A percentile compares a stretch with the other conserved stretches of the same genome.
Conservation (phyloP, 2,329 filamentous ascomycete genomes). For the Cladosporium phlei region DNA sequence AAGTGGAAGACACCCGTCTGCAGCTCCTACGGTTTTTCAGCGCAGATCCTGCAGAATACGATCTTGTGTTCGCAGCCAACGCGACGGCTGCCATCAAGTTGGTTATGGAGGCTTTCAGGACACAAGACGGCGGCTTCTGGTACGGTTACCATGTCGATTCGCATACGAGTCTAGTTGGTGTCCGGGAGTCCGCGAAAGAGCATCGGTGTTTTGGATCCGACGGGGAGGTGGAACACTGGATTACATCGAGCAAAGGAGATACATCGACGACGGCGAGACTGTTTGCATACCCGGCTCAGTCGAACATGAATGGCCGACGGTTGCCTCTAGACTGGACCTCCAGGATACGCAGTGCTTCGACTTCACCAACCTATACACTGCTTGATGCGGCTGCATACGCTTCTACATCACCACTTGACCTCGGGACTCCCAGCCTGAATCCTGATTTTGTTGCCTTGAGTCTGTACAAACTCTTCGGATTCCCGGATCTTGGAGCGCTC, state of each 20-base stretch:
- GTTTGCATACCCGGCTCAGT: constrained; percentile 86
- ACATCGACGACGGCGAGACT: constrained; percentile 38
- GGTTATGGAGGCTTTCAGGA: constrained; percentile 71
- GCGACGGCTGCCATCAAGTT: constrained; percentile 88
- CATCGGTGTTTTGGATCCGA: constrained; percentile 65
- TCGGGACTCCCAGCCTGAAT: constrained; percentile 56
- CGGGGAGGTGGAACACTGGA: constrained; percentile 60
- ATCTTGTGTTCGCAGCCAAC: constrained; percentile 87
- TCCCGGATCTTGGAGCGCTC: constrained; percentile 82
- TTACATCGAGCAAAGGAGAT: constrained; percentile 33
- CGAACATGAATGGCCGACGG: constrained; percentile 81
- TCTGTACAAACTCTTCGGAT: constrained; percentile 97
- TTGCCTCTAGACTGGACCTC: constrained; percentile 65
- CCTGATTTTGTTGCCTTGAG: constrained; percentile 86
- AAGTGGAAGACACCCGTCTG: constrained; percentile 67
- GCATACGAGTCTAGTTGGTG: constrained; percentile 82
- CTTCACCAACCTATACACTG: constrained; percentile 54
- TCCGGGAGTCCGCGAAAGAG: constrained; percentile 57
- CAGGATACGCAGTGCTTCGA: neutral
- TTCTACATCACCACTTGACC: constrained; percentile 70
- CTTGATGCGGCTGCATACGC: constrained; percentile 80
- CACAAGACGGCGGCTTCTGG: constrained; percentile 63
- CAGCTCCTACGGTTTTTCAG: constrained; percentile 71
- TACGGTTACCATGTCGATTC: constrained; percentile 80
- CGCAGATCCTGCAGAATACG: constrained; percentile 75